Percentiles rank a stretch among this genome's conserved stretches.
Conservation (phyloP, 1,284 basidiomycete species). For the Sanghuangporus weigelae region DNA sequence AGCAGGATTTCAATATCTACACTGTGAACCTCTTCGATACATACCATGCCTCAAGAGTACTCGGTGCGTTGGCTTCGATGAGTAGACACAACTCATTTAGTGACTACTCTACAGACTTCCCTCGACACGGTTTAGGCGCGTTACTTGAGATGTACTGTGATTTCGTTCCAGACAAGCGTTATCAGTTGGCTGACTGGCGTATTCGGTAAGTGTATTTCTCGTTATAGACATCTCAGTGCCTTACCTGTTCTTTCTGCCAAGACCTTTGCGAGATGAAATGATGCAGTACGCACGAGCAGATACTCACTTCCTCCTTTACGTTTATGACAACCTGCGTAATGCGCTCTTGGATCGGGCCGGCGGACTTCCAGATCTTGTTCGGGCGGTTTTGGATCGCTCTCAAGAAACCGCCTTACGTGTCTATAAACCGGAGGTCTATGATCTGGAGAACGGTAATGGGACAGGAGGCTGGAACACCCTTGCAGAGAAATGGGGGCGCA, state of each 20-base stretch:
- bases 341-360: constrained; percentile 66
- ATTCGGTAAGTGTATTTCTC: constrained; percentile 55
- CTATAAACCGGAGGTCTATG: constrained; percentile 67
- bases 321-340: constrained; percentile 91
- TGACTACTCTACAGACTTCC: constrained; percentile 51
- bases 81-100: not conserved
- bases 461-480: constrained; percentile 71
- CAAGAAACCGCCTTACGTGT: constrained; percentile 67
- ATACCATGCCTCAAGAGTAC: constrained; percentile 85
- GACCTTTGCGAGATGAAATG: constrained; percentile 88
- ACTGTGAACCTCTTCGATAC: constrained; percentile 96
- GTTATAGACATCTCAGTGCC: not conserved
- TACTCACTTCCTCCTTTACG: constrained; percentile 90
- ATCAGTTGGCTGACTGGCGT: constrained; percentile 96
- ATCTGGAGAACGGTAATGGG: constrained; percentile 58
- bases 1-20: constrained; percentile 92
- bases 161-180: constrained; percentile 92
- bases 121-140: constrained; percentile 77
- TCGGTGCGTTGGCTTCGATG: constrained; percentile 44
- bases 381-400: constrained; percentile 62
- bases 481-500: constrained; percentile 77
- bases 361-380: constrained; percentile 35
- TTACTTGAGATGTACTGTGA: constrained; percentile 89
- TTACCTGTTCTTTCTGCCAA: constrained; percentile 23
- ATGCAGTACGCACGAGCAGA: constrained; percentile 90